Percentiles rank a stretch among this genome's conserved stretches.
phyloP scores from a whole-genome alignment of 2,329 filamentous ascomycete genomes.

The Geosmithia morbida region DNA sequence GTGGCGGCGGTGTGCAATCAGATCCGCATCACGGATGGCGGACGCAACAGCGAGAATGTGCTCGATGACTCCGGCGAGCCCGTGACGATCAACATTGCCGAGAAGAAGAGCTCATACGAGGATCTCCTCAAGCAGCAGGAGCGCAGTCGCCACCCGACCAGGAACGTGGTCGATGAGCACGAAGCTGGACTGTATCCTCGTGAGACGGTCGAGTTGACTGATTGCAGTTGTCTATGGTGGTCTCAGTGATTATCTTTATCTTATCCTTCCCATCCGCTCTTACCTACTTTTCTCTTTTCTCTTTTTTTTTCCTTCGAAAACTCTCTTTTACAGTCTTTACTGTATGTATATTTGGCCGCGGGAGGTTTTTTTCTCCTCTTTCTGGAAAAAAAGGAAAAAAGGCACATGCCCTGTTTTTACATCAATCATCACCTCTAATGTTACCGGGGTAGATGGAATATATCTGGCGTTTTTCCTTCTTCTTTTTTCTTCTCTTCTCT shows the following conservation, averaged over 20 bases:
- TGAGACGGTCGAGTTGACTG: slow-evolving; percentile 22
- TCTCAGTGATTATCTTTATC: slow-evolving; percentile 16
- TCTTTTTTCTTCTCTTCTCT: too few relatives aligned
- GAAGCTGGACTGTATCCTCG: background rate
- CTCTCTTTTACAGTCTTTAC: too few relatives aligned
- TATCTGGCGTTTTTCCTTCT: too few relatives aligned
- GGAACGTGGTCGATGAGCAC: background rate
- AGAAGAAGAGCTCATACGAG: slow-evolving; percentile 11
- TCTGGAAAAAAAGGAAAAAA: too few relatives aligned
- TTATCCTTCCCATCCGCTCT: background rate
- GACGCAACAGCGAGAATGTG: slow-evolving; percentile 18
- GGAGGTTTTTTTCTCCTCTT: too few relatives aligned
- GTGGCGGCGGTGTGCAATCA: slow-evolving; percentile 29
- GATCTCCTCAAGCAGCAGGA: slow-evolving; percentile 1
- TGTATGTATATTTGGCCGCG: too few relatives aligned
- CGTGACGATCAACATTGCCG: slow-evolving; percentile 28
- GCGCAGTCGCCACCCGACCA: slow-evolving; percentile 1
- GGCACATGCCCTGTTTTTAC: too few relatives aligned
- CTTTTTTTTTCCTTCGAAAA: background rate
- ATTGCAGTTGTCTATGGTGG: slow-evolving; percentile 41
- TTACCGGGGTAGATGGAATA: too few relatives aligned
- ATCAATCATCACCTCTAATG: too few relatives aligned
- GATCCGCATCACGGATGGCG: slow-evolving; percentile 25
- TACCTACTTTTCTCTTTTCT: background rate
- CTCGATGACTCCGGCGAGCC: slow-evolving; percentile 20